Conservation (phyloP, 2,329 filamentous ascomycete species). For the Didymella glomerata region DNA sequence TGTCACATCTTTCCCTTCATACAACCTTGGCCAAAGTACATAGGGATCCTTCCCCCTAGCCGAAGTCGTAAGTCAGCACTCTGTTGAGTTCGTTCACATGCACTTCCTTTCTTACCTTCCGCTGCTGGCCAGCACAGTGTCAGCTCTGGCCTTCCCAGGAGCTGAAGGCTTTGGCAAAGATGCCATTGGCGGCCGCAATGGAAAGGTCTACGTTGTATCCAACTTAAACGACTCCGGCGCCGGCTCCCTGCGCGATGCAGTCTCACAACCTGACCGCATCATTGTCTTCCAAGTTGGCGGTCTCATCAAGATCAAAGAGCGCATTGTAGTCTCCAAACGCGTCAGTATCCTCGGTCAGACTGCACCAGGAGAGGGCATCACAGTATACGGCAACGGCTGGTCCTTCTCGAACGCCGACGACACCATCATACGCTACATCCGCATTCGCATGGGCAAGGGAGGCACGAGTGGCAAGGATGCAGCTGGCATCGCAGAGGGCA, state of each 20-base stretch:
- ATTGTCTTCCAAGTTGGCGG: conserved; percentile 62
- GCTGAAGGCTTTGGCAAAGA: conserved; percentile 61
- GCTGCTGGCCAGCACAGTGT: conserved; percentile 29
- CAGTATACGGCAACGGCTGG: conserved; percentile 64
- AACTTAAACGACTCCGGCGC: conserved; percentile 59
- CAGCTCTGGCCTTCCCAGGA: conserved; percentile 57
- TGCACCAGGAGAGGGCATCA: conserved; percentile 60
- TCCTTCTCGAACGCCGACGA: conserved; percentile 63
- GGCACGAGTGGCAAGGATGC: conserved; percentile 64
- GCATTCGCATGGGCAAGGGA: conserved; percentile 62
- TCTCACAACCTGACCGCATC: conserved; percentile 59
- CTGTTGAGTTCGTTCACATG: conserved; percentile 19
- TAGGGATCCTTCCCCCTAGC: not conserved
- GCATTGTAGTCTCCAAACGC: conserved; percentile 59
- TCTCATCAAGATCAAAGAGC: conserved; percentile 58
- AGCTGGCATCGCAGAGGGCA: conserved; percentile 62
- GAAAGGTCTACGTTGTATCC: conserved; percentile 59
- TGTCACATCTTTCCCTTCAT: not conserved
- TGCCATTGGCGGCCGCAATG: conserved; percentile 58
- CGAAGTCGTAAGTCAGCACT: not conserved
- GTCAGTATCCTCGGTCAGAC: conserved; percentile 62
- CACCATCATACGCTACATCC: conserved; percentile 64
- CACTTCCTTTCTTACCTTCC: conserved; percentile 26
- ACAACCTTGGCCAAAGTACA: not conserved
- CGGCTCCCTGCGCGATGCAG: conserved; percentile 61